phyloP scores from a whole-genome alignment of 768 basidiomycete genomes.

The Scleroderma citrinum region DNA sequence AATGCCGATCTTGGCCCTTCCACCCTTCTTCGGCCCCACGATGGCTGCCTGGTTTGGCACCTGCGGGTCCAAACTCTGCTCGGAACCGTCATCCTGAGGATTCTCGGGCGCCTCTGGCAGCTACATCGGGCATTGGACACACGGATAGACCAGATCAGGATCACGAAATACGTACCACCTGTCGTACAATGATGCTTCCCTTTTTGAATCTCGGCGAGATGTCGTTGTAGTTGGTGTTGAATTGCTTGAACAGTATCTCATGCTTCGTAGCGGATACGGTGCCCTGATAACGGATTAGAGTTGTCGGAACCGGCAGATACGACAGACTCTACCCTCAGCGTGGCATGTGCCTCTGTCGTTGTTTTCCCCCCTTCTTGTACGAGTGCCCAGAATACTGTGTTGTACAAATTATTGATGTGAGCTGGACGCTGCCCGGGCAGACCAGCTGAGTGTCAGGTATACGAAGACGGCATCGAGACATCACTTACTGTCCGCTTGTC shows the following conservation, averaged over 20 bases:
- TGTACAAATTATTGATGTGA: constrained; percentile 97
- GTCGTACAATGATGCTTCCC: constrained; percentile 77
- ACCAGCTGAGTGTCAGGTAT: constrained; percentile 8
- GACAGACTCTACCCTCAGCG: constrained; percentile 51
- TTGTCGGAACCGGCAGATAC: background rate
- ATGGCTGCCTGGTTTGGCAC: background rate
- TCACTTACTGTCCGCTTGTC: constrained; percentile 88
- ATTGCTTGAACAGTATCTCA: constrained; percentile 80
- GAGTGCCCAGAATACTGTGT: constrained; percentile 93
- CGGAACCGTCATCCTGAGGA: background rate
- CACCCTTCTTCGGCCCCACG: constrained; percentile 26
- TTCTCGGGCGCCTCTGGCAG: background rate
- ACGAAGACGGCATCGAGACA: background rate
- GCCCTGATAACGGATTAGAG: constrained; percentile 48
- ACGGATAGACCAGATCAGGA: background rate
- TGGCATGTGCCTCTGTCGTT: constrained; percentile 75
- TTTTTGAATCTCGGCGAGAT: constrained; percentile 70
- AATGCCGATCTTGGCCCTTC: constrained; percentile 39
- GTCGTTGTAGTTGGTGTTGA: constrained; percentile 83
- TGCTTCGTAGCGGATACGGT: constrained; percentile 88
- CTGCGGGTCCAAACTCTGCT: background rate
- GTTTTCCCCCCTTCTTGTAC: constrained; percentile 77
- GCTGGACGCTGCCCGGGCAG: constrained; percentile 43
- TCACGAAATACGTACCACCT: constrained; percentile 35
- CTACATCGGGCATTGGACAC: constrained; percentile 4